Evolutionary conservation across 2,329 filamentous ascomycete species (phyloP).

Genomic region (Aspergillus persii): DNA sequence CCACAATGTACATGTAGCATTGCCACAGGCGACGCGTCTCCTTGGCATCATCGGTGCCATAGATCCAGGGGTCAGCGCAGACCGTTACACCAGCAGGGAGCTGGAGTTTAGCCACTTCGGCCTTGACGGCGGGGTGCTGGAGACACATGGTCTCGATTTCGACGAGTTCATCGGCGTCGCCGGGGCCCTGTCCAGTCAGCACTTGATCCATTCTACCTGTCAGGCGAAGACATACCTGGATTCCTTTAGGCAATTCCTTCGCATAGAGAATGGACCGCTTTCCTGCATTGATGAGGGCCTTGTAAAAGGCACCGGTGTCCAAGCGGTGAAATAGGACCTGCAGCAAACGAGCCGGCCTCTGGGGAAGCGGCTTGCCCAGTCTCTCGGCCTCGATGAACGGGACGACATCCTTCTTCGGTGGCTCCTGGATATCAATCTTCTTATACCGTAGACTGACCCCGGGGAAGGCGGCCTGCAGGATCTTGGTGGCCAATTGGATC

Average conservation of each 20-base stretch:
- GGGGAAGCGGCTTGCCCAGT: constrained; percentile 48
- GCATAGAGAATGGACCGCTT: constrained; percentile 35
- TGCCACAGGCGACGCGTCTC: constrained; percentile 41
- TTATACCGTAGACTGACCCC: constrained; percentile 54
- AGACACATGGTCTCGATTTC: constrained; percentile 57
- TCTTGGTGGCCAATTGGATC: constrained; percentile 39
- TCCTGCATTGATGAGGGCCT: constrained; percentile 41
- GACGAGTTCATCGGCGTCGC: constrained; percentile 58
- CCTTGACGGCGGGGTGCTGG: constrained; percentile 54
- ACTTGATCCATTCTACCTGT: not conserved
- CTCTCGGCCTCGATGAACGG: constrained; percentile 65
- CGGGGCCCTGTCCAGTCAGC: constrained; percentile 37
- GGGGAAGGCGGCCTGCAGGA: constrained; percentile 38
- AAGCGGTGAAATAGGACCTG: constrained; percentile 51
- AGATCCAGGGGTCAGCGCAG: constrained; percentile 68
- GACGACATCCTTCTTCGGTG: constrained; percentile 57
- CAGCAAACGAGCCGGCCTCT: constrained; percentile 51
- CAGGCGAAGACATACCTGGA: constrained; percentile 36
- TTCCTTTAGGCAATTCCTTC: constrained; percentile 47
- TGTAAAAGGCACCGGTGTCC: constrained; percentile 44
- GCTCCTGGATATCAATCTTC: constrained; percentile 65
- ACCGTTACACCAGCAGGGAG: constrained; percentile 57
- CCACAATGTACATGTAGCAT: constrained; percentile 40
- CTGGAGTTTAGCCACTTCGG: constrained; percentile 58
- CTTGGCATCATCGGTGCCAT: constrained; percentile 49